Evolutionary conservation across 257 asterid genomes (phyloP), one percentile per base, ranked within the genome.

Genomic region (Gentiana straminea): DNA sequence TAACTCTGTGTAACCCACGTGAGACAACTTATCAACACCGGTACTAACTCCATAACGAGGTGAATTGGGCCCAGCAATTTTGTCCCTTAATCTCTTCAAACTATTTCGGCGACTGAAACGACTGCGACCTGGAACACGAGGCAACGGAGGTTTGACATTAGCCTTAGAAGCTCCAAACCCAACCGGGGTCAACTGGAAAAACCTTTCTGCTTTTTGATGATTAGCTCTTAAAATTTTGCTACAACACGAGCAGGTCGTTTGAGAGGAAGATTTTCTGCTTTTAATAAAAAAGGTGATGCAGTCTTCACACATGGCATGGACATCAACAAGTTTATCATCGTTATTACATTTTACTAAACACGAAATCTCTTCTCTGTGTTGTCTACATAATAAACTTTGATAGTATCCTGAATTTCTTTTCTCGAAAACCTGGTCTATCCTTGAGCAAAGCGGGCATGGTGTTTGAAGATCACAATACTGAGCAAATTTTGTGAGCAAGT

Each of bases 361-460:
- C 36, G 96, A 82, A 49, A 86, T 74, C 78, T 90, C 96, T 51
- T 81, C 88, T 51, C 69, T 77, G 59, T 90, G 98, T 62, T 59
- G 57, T 55, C 58, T 44, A 59, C 96, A 90, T 7, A 84, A 58
- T 48, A 74, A 65, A 49, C 74, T 77, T 77, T 69, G 65, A 33
- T 76, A 74, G 53, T 64, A 67, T 34, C 70, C 84, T 1, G 68
- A 67, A 49, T 73, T 80, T 64, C 68, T 79, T 51, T 51, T 65
- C 61, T 78, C 77, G 24, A 73, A 67, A 52, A 77, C 65, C 35
- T 67, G 63, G 64, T 80, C 86, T 38, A 81, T 55, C 68, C 86
- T 80, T 0, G 96, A 82, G 75, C 97, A 90, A 60, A 90, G 60
- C 51, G 73, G 58, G 61, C 96, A 86, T 33, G 98, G 96, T 5